Evolutionary conservation across 805 yeast genomes (phyloP).

Genomic region (Pichia paraexigua): DNA sequence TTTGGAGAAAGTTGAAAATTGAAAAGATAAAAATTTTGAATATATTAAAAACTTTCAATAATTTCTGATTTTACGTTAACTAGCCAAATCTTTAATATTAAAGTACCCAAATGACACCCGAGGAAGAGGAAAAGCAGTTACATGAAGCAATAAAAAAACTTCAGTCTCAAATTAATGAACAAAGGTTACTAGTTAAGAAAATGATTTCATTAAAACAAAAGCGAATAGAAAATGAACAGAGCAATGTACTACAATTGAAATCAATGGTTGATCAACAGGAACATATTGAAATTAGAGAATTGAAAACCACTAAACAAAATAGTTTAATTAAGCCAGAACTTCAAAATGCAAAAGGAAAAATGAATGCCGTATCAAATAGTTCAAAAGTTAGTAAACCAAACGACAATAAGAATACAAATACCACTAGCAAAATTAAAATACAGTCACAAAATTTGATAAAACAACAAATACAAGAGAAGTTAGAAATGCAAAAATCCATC

Average conservation of each 20-base stretch:
- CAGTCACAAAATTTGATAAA: neutral
- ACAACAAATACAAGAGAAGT: neutral
- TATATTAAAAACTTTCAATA: too few species aligned
- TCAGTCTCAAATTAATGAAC: slow-evolving; percentile 13
- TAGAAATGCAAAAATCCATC: neutral
- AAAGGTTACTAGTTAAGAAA: slow-evolving; percentile 8
- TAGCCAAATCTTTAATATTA: too few species aligned
- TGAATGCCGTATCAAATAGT: neutral
- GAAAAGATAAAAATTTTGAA: neutral
- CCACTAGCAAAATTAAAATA: neutral
- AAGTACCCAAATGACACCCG: neutral
- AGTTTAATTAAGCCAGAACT: slow-evolving; percentile 14
- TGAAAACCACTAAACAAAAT: slow-evolving; percentile 11
- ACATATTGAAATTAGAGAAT: neutral
- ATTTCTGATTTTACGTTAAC: too few species aligned
- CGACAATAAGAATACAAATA: neutral
- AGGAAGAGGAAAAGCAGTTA: slow-evolving; percentile 13
- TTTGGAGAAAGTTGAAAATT: neutral
- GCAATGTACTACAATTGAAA: neutral
- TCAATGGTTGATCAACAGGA: neutral
- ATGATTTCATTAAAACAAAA: slow-evolving; percentile 2
- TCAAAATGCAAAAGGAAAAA: slow-evolving; percentile 10
- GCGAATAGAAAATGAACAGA: neutral
- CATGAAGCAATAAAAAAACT: slow-evolving; percentile 13
- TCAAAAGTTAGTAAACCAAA: neutral